Conservation (phyloP, 2,329 filamentous ascomycete genomes). For the Pseudogymnoascus verrucosus region DNA sequence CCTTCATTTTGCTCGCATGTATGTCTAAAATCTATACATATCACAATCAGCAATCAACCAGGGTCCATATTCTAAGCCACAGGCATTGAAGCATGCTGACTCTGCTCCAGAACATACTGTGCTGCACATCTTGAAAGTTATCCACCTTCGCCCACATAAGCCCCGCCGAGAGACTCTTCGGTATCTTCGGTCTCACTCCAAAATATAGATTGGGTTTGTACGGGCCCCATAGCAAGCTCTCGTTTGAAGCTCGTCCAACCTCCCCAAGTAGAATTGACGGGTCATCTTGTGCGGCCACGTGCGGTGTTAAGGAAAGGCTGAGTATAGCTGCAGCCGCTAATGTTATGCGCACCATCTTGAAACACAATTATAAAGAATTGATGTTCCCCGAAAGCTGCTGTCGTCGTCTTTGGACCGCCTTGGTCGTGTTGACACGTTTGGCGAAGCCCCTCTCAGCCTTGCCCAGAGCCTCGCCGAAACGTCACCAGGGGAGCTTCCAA, state of each 20-base stretch:
- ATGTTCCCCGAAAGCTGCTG: not conserved
- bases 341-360: constrained; percentile 3
- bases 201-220: constrained; percentile 95
- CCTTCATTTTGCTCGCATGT: constrained; percentile 94
- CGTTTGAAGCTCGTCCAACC: constrained; percentile 48
- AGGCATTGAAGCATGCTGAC: not conserved
- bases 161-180: constrained; percentile 72
- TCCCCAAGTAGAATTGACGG: constrained; percentile 27
- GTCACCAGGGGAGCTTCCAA: not conserved
- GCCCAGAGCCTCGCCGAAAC: not conserved
- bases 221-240: constrained; percentile 89
- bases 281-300: constrained; percentile 21
- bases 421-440: constrained; percentile 3
- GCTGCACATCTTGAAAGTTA: constrained; percentile 64
- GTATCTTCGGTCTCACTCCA: constrained; percentile 73
- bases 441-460: constrained; percentile 1
- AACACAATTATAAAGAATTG: constrained; percentile 9
- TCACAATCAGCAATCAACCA: not conserved
- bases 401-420: not conserved
- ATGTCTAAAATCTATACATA: constrained; percentile 65
- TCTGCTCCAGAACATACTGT: constrained; percentile 47
- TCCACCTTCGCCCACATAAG: constrained; percentile 87
- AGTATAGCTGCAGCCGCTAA: constrained; percentile 1
- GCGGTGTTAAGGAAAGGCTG: not conserved
- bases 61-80: not conserved